Base-by-base conservation (phyloP, 257 asterid species). In the Solanum medicagineum region DNA sequence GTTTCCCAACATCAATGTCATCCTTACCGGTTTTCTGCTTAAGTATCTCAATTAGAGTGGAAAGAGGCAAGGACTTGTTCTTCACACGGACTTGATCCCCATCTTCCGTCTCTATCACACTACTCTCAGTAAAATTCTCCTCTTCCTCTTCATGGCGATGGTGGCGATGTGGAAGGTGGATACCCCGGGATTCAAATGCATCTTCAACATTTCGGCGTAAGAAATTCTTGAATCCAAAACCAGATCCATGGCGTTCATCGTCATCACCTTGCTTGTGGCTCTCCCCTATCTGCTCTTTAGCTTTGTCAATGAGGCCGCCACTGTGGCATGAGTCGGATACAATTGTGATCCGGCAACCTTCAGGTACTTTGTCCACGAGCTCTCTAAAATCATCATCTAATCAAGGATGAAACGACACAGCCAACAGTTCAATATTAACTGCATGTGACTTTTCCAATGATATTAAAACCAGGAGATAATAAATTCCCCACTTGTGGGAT, bases 241-340 rank as follows among this genome's bases (percentile, higher is more conserved):
- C 80, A 5, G 91, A 93, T 73, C 90, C 92, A 4, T 81, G 36
- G 54, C 89, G 88, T 16, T 87, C 92, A 5, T 69, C 65, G 3
- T 88, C 92, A 10, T 49, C 85, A 8, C 62, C 85, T 75, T 81
- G 86, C 84, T 85, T 90, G 44, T 88, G 88, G 92, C 98, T 95
- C 91, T 94, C 98, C 44, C 99, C 98, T 9, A 96, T 95, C 89
- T 95, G 99, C 87, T 96, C 99, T 88, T 96, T 96, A 79, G 97
- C 94, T 86, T 92, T 97, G 57, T 93, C 98, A 13, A 96, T 94
- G 36, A 96, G 93, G 65, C 99, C 98, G 1, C 98, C 99, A 22
- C 98, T 96, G 91, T 96, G 99, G 86, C 99, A 96, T 16, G 98
- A 96, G 86, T 96, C 99, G 0, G 99, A 96, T n/a, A 96, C 98